Percentiles rank a stretch among this genome's conserved stretches.
phyloP scores from a whole-genome alignment of 2,329 filamentous ascomycete genomes.

The Fusarium robinianum region DNA sequence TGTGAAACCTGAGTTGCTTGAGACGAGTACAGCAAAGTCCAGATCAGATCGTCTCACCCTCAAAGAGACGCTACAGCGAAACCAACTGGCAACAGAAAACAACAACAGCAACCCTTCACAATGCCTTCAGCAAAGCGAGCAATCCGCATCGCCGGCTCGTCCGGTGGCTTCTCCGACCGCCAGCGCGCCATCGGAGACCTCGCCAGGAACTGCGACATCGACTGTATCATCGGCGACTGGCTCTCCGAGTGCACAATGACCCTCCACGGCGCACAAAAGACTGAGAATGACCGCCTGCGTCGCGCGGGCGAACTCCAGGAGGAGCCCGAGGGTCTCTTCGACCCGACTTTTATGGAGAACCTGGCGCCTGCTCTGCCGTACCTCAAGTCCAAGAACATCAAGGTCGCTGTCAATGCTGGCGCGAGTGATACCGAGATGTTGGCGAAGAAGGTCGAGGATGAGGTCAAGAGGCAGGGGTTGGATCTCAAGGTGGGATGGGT shows the following conservation, averaged over 20 bases:
- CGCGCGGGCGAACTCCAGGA: slow-evolving; percentile 34
- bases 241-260: slow-evolving; percentile 42
- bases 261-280: slow-evolving; percentile 37
- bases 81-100: background rate
- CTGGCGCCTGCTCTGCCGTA: slow-evolving; percentile 37
- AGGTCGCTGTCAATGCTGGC: slow-evolving; percentile 46
- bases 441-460: slow-evolving; percentile 33
- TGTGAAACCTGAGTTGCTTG: no score
- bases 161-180: slow-evolving; percentile 50
- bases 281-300: slow-evolving; percentile 30
- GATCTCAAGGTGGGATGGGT: slow-evolving; percentile 45
- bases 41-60: no score
- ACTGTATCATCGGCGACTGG: slow-evolving; percentile 41
- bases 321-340: slow-evolving; percentile 37
- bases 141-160: slow-evolving; percentile 49
- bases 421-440: slow-evolving; percentile 42
- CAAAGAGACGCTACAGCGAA: no score
- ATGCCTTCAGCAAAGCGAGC: slow-evolving; percentile 40
- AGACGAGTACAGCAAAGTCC: no score
- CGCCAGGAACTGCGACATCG: slow-evolving; percentile 44
- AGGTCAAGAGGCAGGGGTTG: slow-evolving; percentile 36
- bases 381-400: slow-evolving; percentile 41
- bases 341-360: slow-evolving; percentile 42
- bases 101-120: background rate
- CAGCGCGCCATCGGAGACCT: slow-evolving; percentile 47